Evolutionary conservation across 805 yeast species (phyloP).

Genomic region (Yarrowia yakushimensis): DNA sequence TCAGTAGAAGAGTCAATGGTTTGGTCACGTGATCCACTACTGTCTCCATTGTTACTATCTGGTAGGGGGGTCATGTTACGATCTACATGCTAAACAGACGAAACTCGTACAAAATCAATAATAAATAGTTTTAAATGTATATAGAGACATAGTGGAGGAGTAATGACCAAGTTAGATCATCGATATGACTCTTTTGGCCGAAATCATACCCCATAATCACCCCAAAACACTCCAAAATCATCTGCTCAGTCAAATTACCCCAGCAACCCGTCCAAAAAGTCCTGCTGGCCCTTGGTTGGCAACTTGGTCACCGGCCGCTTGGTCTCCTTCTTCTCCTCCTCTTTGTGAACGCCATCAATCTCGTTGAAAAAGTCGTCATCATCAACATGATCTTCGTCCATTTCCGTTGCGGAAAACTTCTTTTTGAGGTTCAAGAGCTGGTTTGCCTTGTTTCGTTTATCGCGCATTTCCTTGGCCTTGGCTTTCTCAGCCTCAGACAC

Average conservation of each 20-base stretch:
- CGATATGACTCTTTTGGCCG: too few relatives aligned
- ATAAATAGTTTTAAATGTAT: too few relatives aligned
- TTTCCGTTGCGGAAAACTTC: conserved; percentile 7
- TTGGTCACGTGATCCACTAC: too few relatives aligned
- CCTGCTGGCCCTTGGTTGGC: conserved; percentile 11
- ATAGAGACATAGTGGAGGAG: too few relatives aligned
- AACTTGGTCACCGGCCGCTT: not conserved
- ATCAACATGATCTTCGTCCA: conserved; percentile 27
- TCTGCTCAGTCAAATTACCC: not conserved
- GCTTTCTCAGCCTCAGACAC: not conserved
- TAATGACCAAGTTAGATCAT: too few relatives aligned
- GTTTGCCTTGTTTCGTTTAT: not conserved
- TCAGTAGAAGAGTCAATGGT: too few relatives aligned
- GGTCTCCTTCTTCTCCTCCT: not conserved
- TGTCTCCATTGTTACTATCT: too few relatives aligned
- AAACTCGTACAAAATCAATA: too few relatives aligned
- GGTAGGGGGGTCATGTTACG: too few relatives aligned
- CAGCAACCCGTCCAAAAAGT: conserved; percentile 8
- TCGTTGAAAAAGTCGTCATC: conserved; percentile 31
- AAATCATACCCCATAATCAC: too few relatives aligned
- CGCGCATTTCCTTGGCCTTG: conserved; percentile 6
- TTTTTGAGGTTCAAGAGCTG: conserved; percentile 4
- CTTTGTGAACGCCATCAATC: conserved; percentile 26
- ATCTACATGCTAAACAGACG: too few relatives aligned
- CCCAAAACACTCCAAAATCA: too few relatives aligned